A percentile compares a stretch with the other conserved stretches of the same genome.
These are phyloP conservation scores for Dryadomyces quercus-mongolicae DNA, from an alignment of 2,329 filamentous ascomycete species.

Conservation along the genomic window DNA sequence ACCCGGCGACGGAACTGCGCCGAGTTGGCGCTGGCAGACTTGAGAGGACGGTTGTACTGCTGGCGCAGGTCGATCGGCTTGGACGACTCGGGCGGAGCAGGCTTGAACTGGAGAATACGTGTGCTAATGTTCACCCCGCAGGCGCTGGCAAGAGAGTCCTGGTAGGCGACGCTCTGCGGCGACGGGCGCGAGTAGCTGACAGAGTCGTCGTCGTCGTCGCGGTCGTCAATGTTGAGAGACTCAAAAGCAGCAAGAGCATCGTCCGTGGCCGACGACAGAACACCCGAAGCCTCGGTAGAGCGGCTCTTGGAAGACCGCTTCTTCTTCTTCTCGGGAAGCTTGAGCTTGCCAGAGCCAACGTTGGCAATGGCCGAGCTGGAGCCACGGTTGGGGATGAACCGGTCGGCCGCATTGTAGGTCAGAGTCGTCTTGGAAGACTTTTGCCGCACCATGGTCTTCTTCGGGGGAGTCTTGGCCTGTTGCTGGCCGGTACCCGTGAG, in stretches of 20 bases:
- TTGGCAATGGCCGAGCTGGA: constrained; percentile 83
- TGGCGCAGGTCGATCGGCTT: constrained; percentile 96
- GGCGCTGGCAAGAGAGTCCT: constrained; percentile 15
- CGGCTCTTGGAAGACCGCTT: constrained; percentile 49
- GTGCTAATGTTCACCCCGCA: constrained; percentile 80
- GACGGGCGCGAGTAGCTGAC: constrained; percentile 64
- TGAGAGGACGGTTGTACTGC: constrained; percentile 95
- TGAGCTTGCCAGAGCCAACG: constrained; percentile 71
- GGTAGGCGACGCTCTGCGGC: constrained; percentile 55
- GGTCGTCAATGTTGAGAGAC: constrained; percentile 61
- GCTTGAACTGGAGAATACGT: constrained; percentile 96
- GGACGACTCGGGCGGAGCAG: constrained; percentile 90
- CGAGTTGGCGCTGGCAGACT: constrained; percentile 57
- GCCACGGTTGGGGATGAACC: constrained; percentile 89
- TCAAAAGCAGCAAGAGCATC: constrained; percentile 72
- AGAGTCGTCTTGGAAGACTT: constrained; percentile 63
- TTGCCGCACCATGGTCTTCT: constrained; percentile 41
- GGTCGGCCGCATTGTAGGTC: constrained; percentile 70
- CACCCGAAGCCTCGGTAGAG: constrained; percentile 55
- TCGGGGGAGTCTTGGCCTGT: constrained; percentile 44
- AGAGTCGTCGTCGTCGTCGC: constrained; percentile 58
- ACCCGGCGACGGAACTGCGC: constrained; percentile 87
- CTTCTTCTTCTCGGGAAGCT: constrained; percentile 54
- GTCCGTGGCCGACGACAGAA: constrained; percentile 68
- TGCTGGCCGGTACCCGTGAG: constrained; percentile 69